Conservation (phyloP, 371 early-diverging fungal genomes). For the Saksenaea oblongispora region DNA sequence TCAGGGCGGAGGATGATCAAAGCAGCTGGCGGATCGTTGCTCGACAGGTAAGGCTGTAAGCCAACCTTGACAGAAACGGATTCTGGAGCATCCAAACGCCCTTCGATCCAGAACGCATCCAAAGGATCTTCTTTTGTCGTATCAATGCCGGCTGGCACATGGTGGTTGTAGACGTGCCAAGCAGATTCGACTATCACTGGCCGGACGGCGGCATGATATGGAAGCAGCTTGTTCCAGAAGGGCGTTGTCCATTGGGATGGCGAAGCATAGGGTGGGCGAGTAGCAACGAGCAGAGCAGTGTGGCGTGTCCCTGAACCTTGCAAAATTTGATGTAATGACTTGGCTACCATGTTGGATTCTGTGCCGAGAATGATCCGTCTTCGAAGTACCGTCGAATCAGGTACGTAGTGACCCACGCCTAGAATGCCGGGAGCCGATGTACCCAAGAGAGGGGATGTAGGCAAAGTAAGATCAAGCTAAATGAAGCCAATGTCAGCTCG, state of each 20-base stretch:
- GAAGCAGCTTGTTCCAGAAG: conserved; percentile 1
- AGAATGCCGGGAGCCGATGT: background rate
- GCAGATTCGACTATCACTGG: conserved; percentile 17
- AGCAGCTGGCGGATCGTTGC: conserved; percentile 11
- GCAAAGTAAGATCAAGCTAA: background rate
- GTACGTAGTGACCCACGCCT: background rate
- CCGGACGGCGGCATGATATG: background rate
- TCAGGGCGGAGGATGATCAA: conserved; percentile 23
- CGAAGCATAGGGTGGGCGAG: background rate
- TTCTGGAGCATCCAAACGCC: background rate
- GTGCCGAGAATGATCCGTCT: background rate
- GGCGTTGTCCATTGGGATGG: background rate
- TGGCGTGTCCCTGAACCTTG: background rate
- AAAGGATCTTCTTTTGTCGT: background rate
- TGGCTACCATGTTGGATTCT: background rate
- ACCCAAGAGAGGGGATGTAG: background rate
- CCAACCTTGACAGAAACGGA: conserved; percentile 17
- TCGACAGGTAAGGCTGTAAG: background rate
- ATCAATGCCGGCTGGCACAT: background rate
- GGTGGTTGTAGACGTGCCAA: conserved; percentile 6
- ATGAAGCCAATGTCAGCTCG: background rate
- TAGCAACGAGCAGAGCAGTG: conserved; percentile 1
- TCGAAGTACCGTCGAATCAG: background rate
- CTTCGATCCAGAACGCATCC: conserved; percentile 20
- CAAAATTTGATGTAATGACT: background rate